These are phyloP conservation scores for Fusarium sp. DNA, from an alignment of 2,329 filamentous ascomycete genomes.

Conservation along the genomic window DNA sequence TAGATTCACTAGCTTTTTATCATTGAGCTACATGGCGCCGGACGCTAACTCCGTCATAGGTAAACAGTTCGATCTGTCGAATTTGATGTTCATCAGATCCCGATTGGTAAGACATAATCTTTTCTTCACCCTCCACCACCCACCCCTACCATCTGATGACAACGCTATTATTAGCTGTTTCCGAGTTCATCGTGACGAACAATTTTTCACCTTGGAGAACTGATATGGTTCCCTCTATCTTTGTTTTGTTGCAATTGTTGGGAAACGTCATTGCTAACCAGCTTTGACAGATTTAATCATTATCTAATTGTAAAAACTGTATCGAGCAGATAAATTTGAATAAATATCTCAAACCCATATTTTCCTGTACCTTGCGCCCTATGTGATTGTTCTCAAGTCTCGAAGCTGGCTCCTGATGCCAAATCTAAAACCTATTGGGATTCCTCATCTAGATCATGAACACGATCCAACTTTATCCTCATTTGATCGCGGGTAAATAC, in stretches of 20 bases:
- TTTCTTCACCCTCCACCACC: conserved; percentile 2
- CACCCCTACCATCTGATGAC: conserved; percentile 64
- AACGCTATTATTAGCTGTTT: conserved; percentile 61
- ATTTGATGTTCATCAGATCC: too few relatives aligned
- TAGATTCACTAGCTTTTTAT: conserved; percentile 24
- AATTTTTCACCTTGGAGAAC: conserved; percentile 74
- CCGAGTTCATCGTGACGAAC: conserved; percentile 71
- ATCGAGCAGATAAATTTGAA: neutral
- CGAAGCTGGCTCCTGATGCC: neutral
- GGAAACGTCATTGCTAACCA: conserved; percentile 23
- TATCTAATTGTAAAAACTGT: too few relatives aligned
- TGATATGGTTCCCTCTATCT: conserved; percentile 57
- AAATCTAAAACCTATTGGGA: neutral
- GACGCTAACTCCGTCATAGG: conserved; percentile 41
- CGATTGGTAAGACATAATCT: conserved; percentile 30
- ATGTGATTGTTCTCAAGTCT: neutral
- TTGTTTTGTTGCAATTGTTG: conserved; percentile 13
- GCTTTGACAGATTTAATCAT: conserved; percentile 12
- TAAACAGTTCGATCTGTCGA: neutral
- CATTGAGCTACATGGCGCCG: neutral
- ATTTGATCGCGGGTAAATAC: neutral
- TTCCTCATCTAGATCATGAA: neutral
- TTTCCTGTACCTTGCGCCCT: neutral
- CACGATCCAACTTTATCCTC: neutral
- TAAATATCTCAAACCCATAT: neutral